Conservation (phyloP, 116 monocot species). For the Phalaenopsis hybrid region DNA sequence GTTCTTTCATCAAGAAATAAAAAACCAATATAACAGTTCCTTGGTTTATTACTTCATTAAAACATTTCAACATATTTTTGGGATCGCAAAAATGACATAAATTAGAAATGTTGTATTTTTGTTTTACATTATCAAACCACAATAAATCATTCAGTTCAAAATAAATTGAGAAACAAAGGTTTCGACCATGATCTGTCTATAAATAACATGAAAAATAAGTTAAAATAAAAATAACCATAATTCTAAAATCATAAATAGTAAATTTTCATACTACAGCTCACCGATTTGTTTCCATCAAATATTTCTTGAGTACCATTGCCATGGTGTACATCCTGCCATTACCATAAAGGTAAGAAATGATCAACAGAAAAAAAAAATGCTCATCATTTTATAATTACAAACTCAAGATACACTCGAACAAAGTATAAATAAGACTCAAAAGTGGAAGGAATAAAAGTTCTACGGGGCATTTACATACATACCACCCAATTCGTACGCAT, state of each 20-base stretch:
- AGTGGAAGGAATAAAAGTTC: background rate
- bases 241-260: background rate
- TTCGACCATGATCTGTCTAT: background rate
- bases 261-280: conserved; percentile 30
- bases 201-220: background rate
- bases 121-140: background rate
- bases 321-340: conserved; percentile 94
- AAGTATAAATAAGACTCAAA: background rate
- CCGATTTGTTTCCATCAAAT: conserved; percentile 81
- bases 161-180: background rate
- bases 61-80: background rate
- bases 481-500: too few relatives aligned
- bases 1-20: background rate
- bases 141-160: background rate
- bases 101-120: background rate
- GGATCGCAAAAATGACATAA: background rate
- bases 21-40: background rate
- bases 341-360: background rate
- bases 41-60: background rate
- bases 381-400: background rate
- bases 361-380: background rate
- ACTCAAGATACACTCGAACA: background rate
- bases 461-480: too few relatives aligned
- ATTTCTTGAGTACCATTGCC: conserved; percentile 99
- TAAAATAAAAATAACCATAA: background rate